Conservation (phyloP, 805 yeast genomes). For the Myxozyma melibiosi region DNA sequence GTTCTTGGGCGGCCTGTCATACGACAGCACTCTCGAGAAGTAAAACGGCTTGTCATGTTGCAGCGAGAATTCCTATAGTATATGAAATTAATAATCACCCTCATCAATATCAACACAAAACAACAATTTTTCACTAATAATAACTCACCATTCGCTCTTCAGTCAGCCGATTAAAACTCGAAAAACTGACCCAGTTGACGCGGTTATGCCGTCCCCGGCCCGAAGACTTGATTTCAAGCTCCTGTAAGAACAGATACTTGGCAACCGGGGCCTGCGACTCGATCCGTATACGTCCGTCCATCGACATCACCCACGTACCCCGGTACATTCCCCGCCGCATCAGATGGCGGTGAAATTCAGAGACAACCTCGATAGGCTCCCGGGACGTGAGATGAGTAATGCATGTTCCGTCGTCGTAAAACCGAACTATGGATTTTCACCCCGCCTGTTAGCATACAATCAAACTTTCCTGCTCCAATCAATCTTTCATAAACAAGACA, state of each 20-base stretch:
- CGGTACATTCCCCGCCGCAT: conserved; percentile 32
- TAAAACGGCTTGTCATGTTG: conserved; percentile 77
- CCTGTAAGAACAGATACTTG: conserved; percentile 26
- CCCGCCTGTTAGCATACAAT: too few species aligned
- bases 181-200: conserved; percentile 69
- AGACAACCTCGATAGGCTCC: conserved; percentile 72
- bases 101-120: too few species aligned
- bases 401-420: conserved; percentile 76
- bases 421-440: conserved; percentile 49
- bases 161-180: conserved; percentile 57
- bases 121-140: not conserved
- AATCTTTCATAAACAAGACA: not conserved
- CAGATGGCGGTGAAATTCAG: conserved; percentile 46
- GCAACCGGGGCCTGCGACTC: conserved; percentile 33
- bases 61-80: conserved; percentile 49
- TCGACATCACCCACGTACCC: conserved; percentile 30
- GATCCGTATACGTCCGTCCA: conserved; percentile 27
- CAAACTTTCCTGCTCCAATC: not conserved
- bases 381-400: conserved; percentile 67
- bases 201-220: conserved; percentile 69
- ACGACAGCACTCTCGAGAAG: conserved; percentile 51
- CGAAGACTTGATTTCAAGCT: conserved; percentile 51
- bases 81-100: not conserved
- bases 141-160: conserved; percentile 50
- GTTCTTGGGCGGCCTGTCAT: conserved; percentile 19